phyloP scores from a whole-genome alignment of 2,329 filamentous ascomycete genomes.

The Ceratocystis colombiana region DNA sequence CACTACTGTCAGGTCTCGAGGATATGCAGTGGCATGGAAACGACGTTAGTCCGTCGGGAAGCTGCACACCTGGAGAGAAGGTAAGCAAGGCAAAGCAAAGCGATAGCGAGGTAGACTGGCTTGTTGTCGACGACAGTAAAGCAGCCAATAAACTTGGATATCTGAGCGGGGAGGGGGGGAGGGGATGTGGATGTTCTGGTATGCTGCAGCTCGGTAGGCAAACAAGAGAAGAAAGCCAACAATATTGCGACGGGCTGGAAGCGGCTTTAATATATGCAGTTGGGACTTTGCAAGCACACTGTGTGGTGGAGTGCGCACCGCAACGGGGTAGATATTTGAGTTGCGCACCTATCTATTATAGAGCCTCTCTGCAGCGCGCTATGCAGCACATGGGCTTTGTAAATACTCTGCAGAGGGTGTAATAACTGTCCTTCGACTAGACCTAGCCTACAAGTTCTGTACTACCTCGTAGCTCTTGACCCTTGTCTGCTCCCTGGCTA shows the following conservation, averaged over 20 bases:
- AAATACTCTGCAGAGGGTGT: too few species aligned
- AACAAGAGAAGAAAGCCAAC: slow-evolving; percentile 2
- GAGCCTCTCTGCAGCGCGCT: too few species aligned
- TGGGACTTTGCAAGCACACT: background rate
- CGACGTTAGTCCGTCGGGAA: background rate
- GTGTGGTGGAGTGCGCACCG: background rate
- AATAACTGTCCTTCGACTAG: too few species aligned
- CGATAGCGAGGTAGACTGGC: background rate
- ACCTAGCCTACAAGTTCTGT: too few species aligned
- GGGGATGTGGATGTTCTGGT: background rate
- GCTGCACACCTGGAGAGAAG: background rate
- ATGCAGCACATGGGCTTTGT: too few species aligned
- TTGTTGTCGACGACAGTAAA: too few species aligned
- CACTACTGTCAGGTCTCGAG: background rate
- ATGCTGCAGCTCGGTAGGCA: background rate
- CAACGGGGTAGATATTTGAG: background rate
- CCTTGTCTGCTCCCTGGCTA: too few species aligned
- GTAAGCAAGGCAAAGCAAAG: background rate
- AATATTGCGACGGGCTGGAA: background rate
- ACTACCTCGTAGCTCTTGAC: too few species aligned
- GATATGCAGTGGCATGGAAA: slow-evolving; percentile 9
- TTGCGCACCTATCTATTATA: too few species aligned
- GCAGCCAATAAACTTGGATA: too few species aligned
- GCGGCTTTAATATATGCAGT: background rate
- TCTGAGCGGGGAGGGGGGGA: background rate